Conservation (phyloP, 176 grass and related monocot species). For the Zea mays region Zm-B73-REFERENCE-NAM-5.0 NC_050097.1:174251501-174252000, state of each 20-base stretch:
- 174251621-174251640: background rate
- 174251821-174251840: background rate
- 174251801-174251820: too few relatives aligned
- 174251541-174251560: background rate
- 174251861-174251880: background rate
- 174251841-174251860: background rate
- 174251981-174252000: too few relatives aligned
- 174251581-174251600: background rate
- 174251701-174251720: background rate
- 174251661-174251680: background rate
- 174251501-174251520: constrained; percentile 18
- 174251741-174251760: constrained; percentile 15
- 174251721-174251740: background rate
- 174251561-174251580: background rate
- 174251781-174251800: constrained; percentile 19
- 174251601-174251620: background rate
- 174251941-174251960: background rate
- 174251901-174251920: background rate
- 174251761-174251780: background rate
- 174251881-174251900: background rate
- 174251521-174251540: background rate
- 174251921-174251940: background rate
- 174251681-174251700: constrained; percentile 2
- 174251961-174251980: background rate
- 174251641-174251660: background rate